Evolutionary conservation across 495 filamentous ascomycete species (phyloP).

Genomic region (Hypomontagnella monticulosa): DNA sequence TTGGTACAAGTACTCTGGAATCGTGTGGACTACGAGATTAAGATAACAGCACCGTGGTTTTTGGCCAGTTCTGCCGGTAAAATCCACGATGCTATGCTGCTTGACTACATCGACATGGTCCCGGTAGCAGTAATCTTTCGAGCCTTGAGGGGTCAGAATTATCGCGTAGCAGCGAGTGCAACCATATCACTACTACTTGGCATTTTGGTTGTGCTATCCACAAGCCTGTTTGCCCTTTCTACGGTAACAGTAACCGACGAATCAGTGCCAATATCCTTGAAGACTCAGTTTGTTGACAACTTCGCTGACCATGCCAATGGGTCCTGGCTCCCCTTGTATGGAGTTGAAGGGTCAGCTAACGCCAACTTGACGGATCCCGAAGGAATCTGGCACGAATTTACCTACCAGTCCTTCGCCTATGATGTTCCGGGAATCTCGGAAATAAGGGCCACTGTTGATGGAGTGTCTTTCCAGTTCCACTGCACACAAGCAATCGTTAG

Average conservation of each 20-base stretch:
- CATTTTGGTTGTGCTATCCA: conserved; percentile 35
- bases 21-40: conserved; percentile 43
- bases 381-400: conserved; percentile 28
- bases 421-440: conserved; percentile 23
- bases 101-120: conserved; percentile 42
- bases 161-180: conserved; percentile 27
- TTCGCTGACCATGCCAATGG: too few species aligned
- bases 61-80: conserved; percentile 17
- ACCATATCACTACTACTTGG: conserved; percentile 29
- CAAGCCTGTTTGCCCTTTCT: conserved; percentile 31
- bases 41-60: conserved; percentile 46
- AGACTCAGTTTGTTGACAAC: conserved; percentile 7
- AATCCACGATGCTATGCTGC: conserved; percentile 32
- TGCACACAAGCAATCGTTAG: conserved; percentile 29
- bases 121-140: conserved; percentile 4
- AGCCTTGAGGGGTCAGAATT: conserved; percentile 34
- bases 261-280: conserved; percentile 8
- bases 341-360: too few species aligned
- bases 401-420: conserved; percentile 38
- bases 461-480: conserved; percentile 35
- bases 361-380: conserved; percentile 33
- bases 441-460: conserved; percentile 37
- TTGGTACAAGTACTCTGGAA: conserved; percentile 42
- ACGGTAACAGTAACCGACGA: conserved; percentile 6
- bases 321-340: too few species aligned